A percentile compares a stretch with the other conserved stretches of the same genome.
These are phyloP conservation scores for Boletus calvinii DNA, from an alignment of 1,284 basidiomycete genomes.

Conservation along the genomic window DNA sequence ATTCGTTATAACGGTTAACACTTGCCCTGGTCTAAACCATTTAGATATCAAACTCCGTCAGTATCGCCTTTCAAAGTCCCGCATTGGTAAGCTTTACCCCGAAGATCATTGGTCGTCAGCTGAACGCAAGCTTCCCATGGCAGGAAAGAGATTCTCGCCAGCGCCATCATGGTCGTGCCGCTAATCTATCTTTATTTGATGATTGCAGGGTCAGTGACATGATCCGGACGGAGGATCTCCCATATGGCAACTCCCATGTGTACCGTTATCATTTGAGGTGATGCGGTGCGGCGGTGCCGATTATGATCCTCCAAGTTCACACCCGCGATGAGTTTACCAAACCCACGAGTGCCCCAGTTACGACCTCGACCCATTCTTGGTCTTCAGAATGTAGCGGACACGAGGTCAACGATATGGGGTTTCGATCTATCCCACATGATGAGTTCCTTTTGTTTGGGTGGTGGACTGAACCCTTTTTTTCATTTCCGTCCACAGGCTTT, in stretches of 20 bases:
- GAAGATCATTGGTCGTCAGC: not conserved
- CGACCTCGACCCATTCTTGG: not conserved
- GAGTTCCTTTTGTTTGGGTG: constrained; percentile 21
- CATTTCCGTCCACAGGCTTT: constrained; percentile 3
- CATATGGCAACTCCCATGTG: constrained; percentile 4
- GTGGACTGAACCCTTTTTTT: not conserved
- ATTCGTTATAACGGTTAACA: not conserved
- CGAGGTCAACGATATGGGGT: constrained; percentile 2
- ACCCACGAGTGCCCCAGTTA: not conserved
- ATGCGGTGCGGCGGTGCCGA: constrained; percentile 15
- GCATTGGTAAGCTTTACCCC: not conserved
- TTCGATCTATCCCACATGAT: constrained; percentile 11
- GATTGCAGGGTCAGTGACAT: constrained; percentile 9
- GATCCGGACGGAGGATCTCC: constrained; percentile 8
- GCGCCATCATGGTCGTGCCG: not conserved
- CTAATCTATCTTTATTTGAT: constrained; percentile 1
- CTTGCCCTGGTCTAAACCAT: not conserved
- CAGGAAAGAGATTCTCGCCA: not conserved
- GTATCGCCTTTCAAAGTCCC: not conserved
- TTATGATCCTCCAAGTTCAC: not conserved
- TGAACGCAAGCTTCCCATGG: not conserved
- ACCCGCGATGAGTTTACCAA: constrained; percentile 11
- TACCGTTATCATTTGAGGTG: not conserved
- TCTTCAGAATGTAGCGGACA: constrained; percentile 16
- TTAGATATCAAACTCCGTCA: not conserved